Conservation (phyloP, 1,284 basidiomycete genomes). For the Puccinia hordei region DNA sequence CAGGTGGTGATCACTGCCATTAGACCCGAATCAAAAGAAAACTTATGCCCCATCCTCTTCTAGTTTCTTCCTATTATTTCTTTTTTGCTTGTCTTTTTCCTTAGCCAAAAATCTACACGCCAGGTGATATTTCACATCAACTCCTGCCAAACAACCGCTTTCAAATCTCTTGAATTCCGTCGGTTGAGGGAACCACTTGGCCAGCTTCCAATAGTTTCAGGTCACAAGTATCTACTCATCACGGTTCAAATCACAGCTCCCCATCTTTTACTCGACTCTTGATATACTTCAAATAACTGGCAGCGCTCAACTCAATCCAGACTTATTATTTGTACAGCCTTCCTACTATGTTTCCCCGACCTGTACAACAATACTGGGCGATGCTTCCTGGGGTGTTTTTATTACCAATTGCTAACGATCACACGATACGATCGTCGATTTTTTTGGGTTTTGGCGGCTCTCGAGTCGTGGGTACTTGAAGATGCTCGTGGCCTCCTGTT, state of each 20-base stretch:
- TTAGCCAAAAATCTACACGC: neutral
- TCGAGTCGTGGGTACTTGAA: slow-evolving; percentile 31
- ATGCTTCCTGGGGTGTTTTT: slow-evolving; percentile 18
- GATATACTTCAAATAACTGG: slow-evolving; percentile 23
- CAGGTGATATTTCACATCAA: neutral
- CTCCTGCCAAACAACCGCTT: slow-evolving; percentile 8
- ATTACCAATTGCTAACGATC: slow-evolving; percentile 6
- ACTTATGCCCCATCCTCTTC: slow-evolving; percentile 19
- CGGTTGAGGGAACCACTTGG: slow-evolving; percentile 7
- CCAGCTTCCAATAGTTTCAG: slow-evolving; percentile 26
- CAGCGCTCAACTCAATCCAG: slow-evolving; percentile 14
- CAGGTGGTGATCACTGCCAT: slow-evolving; percentile 25
- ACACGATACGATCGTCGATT: neutral
- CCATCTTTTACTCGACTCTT: slow-evolving; percentile 16
- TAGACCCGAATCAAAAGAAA: neutral
- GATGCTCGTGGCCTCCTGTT: slow-evolving; percentile 13
- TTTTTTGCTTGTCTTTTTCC: slow-evolving; percentile 24
- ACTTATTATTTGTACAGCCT: slow-evolving; percentile 20
- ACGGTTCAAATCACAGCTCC: neutral
- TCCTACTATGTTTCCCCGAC: neutral
- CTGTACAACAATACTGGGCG: slow-evolving; percentile 25
- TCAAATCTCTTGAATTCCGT: slow-evolving; percentile 5
- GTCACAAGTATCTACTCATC: slow-evolving; percentile 6
- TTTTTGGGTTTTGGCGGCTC: slow-evolving; percentile 18
- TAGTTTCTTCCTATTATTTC: neutral